Evolutionary conservation across 2,329 filamentous ascomycete genomes (phyloP).

Genomic region (Microdochium bolleyi): DNA sequence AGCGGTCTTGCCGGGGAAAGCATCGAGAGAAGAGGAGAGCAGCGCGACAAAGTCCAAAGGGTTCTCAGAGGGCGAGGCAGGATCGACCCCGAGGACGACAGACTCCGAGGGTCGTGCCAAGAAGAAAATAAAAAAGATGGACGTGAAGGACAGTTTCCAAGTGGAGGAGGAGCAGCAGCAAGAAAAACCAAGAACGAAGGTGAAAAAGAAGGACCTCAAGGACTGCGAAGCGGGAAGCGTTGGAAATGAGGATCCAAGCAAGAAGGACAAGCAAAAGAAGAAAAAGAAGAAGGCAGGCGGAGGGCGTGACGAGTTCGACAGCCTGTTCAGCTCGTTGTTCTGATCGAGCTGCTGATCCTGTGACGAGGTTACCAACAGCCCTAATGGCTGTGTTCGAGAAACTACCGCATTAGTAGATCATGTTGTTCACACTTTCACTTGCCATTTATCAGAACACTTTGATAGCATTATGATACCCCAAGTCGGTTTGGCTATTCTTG

Average conservation of each 20-base stretch:
- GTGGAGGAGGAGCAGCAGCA: not conserved
- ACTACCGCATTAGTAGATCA: no score
- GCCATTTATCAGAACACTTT: no score
- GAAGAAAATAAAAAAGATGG: no score
- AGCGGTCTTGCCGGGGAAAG: not conserved
- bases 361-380: not conserved
- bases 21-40: not conserved
- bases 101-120: no score
- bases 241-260: constrained; percentile 5
- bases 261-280: constrained; percentile 28
- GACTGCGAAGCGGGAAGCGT: not conserved
- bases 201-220: not conserved
- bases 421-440: no score
- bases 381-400: no score
- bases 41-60: not conserved
- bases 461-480: no score
- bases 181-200: constrained; percentile 1
- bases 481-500: no score
- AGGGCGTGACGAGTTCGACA: constrained; percentile 62
- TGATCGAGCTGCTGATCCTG: constrained; percentile 13
- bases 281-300: constrained; percentile 43
- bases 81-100: no score
- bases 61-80: no score
- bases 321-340: constrained; percentile 57
- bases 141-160: not conserved